Base-by-base conservation (phyloP, 2,329 filamentous ascomycete species). In the Lachnellula subtilissima region DNA sequence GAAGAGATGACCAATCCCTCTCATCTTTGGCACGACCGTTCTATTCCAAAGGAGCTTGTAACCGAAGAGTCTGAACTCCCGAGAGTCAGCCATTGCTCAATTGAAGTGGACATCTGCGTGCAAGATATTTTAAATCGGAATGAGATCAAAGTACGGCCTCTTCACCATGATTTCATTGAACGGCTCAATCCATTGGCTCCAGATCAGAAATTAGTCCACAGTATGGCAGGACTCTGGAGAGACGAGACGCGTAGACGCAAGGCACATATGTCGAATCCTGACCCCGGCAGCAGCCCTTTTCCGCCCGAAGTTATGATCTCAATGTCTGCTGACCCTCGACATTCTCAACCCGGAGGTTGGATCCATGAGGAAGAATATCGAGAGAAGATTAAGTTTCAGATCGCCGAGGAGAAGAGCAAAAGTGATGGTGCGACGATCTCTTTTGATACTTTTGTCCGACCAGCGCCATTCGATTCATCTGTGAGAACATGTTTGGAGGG, bases 201-300 rank as follows among this genome's bases (percentile, higher is more conserved):
- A 0, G 85, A 89, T 61, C 77, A 92, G 67, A 96, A 95, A 67
- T 78, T 96, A 11, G 92, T 99, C 5, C 86, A 90, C 67, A 99
- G 94, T 61, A 93, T 99, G 89, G 91, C 91, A 54, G 88, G 89
- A 0, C 74, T 99, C 2, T 99, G 94, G 94, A 86, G 85, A 68
- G 91, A 96, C 64, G 94, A 97, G 71, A 90, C 87, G 0, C 85
- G 84, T 56, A 83, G 92, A 46, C 83, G 92, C 35, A 93, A 89
- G 71, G 78, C 81, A 48, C 82, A 82, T 47, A 86, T 93, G 81
- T 81, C 84, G 2, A 76, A 87, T 48, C 74, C 74, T 5, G 78
- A 84, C 61, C 79, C 84, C 35, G 83, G 78, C 5, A 89, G 84
- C 65, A 93, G 82, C 59, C 89, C 91, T 0, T 96, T 96, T 61